Evolutionary conservation across 805 yeast genomes (phyloP), one percentile per base, ranked within the genome.

Genomic region (Barnettozyma sucrosica): DNA sequence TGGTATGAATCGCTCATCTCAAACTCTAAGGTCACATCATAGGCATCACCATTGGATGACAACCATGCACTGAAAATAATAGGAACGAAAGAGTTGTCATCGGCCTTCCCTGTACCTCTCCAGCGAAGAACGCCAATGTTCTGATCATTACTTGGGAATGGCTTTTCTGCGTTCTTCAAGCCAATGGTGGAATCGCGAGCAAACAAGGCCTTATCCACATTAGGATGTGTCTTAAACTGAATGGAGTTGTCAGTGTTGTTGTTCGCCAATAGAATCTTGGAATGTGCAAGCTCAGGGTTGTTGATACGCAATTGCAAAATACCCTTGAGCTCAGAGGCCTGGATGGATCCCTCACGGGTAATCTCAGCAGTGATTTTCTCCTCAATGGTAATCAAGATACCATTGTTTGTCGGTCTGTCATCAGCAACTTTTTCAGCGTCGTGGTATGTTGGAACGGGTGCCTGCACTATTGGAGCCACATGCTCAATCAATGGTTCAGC

Each of bases 221-320:
- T 90, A 53, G 99, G 99, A 71, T 93, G 97, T 14, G 98, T 89
- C 67, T 90, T 90, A 72, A 79, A 93, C 62, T 84, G 89, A 41
- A 81, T 53, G 70, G 79, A 66, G 34, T 72, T 66, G 14, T 75
- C 67, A 37, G 71, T 67, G 26, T 76, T 75, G 20, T 67, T 71
- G 37, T 81, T 73, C 37, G 70, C 65, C 54, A 90, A 69, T 51
- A 76, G 61, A 50, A 93, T 74, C 62, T 77, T 79, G 47, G 89
- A 77, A 55, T 76, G 77, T 13, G 95, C 81, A 54, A 83, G 73
- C 36, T 74, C 77, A n/a, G 85, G 71, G 59, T 89, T 79, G 64
- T 85, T 89, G 53, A 93, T 81, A 64, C 96, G 83, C 63, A 93
- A 72, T 67, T 89, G 95, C 56, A 92, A 72, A 56, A 86, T 95